Conservation (phyloP, 2,329 filamentous ascomycete genomes). For the Aspergillus sergii region DNA sequence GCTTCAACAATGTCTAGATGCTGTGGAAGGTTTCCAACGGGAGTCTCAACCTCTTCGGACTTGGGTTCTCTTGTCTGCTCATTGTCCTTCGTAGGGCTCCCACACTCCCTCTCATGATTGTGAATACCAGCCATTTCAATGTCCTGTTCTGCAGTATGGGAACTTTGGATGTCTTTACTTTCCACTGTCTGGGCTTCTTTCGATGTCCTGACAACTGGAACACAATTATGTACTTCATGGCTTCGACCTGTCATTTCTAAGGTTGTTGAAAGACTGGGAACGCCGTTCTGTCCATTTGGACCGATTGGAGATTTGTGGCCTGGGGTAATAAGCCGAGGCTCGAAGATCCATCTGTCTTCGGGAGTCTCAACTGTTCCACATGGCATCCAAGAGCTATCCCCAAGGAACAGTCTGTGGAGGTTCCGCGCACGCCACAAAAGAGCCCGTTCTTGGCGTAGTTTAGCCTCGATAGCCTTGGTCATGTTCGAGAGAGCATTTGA, state of each 20-base stretch:
- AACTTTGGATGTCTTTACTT: slow-evolving; percentile 14
- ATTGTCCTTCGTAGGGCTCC: slow-evolving; percentile 11
- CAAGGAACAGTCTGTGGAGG: slow-evolving; percentile 60
- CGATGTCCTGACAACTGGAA: slow-evolving; percentile 8
- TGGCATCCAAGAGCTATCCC: slow-evolving; percentile 63
- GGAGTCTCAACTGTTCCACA: slow-evolving; percentile 55
- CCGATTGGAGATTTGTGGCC: slow-evolving; percentile 17
- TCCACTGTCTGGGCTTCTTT: slow-evolving; percentile 15
- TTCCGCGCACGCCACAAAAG: slow-evolving; percentile 61
- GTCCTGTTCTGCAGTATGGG: slow-evolving; percentile 25
- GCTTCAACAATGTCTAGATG: slow-evolving; percentile 28
- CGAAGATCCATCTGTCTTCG: slow-evolving; percentile 53
- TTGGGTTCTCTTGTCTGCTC: slow-evolving; percentile 30
- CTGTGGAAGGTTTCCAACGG: slow-evolving; percentile 35
- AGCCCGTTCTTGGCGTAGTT: slow-evolving; percentile 59
- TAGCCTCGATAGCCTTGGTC: slow-evolving; percentile 57
- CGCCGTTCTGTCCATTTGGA: slow-evolving; percentile 20
- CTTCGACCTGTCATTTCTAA: slow-evolving; percentile 11
- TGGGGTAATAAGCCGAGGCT: slow-evolving; percentile 32
- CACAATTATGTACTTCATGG: slow-evolving; percentile 16
- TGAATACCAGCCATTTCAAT: slow-evolving; percentile 37
- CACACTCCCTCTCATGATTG: slow-evolving; percentile 13
- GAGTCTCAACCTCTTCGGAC: slow-evolving; percentile 39
- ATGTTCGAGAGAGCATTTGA: slow-evolving; percentile 62
- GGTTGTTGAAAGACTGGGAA: slow-evolving; percentile 13